phyloP scores from a whole-genome alignment of 2,329 filamentous ascomycete genomes.

The Calonectria multiphialidica region DNA sequence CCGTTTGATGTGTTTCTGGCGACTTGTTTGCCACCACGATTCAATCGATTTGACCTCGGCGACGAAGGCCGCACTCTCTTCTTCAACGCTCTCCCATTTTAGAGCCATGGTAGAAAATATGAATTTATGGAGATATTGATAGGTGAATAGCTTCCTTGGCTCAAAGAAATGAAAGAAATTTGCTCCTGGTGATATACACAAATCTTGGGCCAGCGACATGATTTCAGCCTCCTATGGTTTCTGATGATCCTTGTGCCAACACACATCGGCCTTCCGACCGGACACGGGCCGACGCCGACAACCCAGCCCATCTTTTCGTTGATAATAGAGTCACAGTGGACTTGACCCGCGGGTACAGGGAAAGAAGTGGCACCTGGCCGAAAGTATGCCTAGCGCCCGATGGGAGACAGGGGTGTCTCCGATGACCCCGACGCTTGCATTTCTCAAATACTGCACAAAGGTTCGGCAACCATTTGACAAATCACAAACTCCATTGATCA shows the following conservation, averaged over 20 bases:
- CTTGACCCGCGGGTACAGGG: background rate
- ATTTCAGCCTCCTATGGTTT: background rate
- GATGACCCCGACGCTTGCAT: background rate
- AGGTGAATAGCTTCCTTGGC: background rate
- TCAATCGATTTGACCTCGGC: background rate
- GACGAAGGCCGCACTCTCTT: background rate
- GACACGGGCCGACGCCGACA: background rate
- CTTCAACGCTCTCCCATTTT: background rate
- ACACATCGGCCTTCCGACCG: background rate
- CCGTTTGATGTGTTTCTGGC: background rate
- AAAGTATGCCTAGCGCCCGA: background rate
- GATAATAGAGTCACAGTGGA: background rate
- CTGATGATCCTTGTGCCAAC: background rate
- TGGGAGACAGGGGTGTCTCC: background rate
- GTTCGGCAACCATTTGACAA: background rate
- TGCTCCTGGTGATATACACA: too few relatives aligned
- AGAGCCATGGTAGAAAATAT: background rate
- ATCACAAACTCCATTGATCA: background rate
- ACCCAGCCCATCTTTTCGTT: background rate
- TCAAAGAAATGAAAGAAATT: too few relatives aligned
- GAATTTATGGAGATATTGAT: background rate
- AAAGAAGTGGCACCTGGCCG: background rate
- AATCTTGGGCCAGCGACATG: background rate
- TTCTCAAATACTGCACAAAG: background rate
- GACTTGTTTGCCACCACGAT: background rate